Evolutionary conservation across 805 yeast genomes (phyloP), one percentile per base, ranked within the genome.

Genomic region (Lipomyces sp.): DNA sequence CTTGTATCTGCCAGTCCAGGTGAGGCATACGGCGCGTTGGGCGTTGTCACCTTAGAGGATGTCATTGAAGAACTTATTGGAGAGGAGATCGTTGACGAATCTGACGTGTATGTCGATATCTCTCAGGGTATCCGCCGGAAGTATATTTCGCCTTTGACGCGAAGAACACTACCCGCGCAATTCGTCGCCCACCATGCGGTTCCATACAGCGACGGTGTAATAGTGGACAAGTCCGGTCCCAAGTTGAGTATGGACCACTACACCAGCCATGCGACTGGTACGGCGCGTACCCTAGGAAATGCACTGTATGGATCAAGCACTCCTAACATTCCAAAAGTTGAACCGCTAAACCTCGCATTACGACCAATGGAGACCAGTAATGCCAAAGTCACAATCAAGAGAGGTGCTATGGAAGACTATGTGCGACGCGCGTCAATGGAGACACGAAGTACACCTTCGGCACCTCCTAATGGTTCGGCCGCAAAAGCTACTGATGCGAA

Each of bases 51-150:
- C 0, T 81, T 94, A 67, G 99, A 94, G 78, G 99, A 94, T 75
- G 98, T 94, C n/a, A 95, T 94, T 75, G 99, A 94, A 78, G 99
- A 94, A 79, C 83, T 94, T 70, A 94, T 94, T 77, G 99, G 99
- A 60, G 98, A 94, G 78, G 99, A 94, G 77, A 94, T 94, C 74
- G 94, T 94, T 53, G 99, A 94, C 76, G 99, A 94, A 79, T 87
- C 92, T 32, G 99, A 94, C 76, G 98, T 95, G 24, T 92, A 90
- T 75, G 85, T 93, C 65, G 98, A 94, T 78, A 90, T 93, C 69
- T 91, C 91, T 77, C 90, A 90, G 70, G 91, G 91, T 66, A 92
- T 93, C 75, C 90, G 90, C 32, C 75, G 83, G 48, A 75, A 75
- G 34, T 75, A 76, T 51, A 82, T 82, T 3, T 79, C 82, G 3